phyloP scores from a whole-genome alignment of 139 green algal species.

The Astrephomene gubernaculifera region DNA sequence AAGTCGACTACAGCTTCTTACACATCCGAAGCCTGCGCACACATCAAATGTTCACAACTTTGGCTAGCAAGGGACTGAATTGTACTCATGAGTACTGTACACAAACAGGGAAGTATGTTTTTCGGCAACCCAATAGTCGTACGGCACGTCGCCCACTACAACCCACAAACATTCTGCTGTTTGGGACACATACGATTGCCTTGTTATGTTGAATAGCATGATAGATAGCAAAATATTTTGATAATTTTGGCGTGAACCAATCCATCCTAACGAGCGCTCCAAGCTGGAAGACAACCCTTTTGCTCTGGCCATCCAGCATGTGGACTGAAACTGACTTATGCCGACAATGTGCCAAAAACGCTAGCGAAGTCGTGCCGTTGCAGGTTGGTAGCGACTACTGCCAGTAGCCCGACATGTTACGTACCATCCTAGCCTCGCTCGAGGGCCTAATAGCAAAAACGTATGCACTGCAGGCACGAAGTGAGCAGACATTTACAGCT shows the following conservation, averaged over 20 bases:
- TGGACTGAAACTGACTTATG: constrained; percentile 15
- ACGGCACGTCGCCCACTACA: too few relatives aligned
- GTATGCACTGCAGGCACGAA: not conserved
- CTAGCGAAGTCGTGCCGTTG: not conserved
- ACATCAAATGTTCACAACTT: too few relatives aligned
- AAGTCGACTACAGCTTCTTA: too few relatives aligned
- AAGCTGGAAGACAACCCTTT: not conserved
- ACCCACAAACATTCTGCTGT: not conserved
- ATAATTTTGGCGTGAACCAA: too few relatives aligned
- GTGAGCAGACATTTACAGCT: constrained; percentile 4
- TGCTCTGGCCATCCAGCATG: not conserved
- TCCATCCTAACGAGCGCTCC: not conserved
- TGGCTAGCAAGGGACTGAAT: too few relatives aligned
- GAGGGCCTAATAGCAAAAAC: not conserved
- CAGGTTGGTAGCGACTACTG: not conserved
- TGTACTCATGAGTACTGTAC: too few relatives aligned
- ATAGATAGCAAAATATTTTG: too few relatives aligned
- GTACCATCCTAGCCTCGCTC: not conserved
- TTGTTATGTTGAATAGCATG: not conserved
- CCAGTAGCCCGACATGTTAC: not conserved
- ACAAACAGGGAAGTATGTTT: too few relatives aligned
- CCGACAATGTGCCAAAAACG: not conserved
- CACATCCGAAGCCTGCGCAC: too few relatives aligned
- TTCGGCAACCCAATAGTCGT: too few relatives aligned
- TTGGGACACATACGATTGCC: not conserved